phyloP scores from a whole-genome alignment of 106 monocot species.

The Gastrodia elata region DNA sequence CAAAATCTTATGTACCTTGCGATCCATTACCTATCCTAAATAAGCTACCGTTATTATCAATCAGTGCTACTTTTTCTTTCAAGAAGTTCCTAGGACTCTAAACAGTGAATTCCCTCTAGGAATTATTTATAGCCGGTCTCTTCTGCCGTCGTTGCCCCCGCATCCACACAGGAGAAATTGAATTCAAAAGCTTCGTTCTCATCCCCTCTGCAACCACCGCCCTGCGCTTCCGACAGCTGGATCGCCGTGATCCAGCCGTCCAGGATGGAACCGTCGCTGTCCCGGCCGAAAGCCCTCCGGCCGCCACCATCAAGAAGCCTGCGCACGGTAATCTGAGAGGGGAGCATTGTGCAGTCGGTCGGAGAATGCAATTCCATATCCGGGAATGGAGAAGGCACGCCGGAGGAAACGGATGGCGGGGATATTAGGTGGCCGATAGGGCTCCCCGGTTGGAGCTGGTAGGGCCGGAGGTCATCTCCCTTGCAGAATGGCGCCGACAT shows the following conservation, averaged over 20 bases:
- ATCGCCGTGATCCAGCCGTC: constrained; percentile 8
- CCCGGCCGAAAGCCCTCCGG: not conserved
- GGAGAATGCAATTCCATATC: constrained; percentile 9
- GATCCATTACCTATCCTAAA: too few species aligned
- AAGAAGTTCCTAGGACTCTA: too few species aligned
- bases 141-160: too few species aligned
- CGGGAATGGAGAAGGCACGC: constrained; percentile 9
- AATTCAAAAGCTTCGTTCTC: too few species aligned
- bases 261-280: constrained; percentile 1
- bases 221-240: too few species aligned
- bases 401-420: constrained; percentile 1
- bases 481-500: not conserved
- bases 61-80: too few species aligned
- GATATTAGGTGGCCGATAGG: constrained; percentile 12
- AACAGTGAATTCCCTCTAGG: too few species aligned
- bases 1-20: too few species aligned
- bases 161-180: too few species aligned
- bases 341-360: not conserved
- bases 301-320: not conserved
- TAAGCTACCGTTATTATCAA: too few species aligned
- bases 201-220: too few species aligned
- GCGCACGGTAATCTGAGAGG: not conserved
- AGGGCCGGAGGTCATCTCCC: not conserved
- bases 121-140: too few species aligned
- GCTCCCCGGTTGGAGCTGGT: constrained; percentile 5